Conservation (phyloP, 2,329 filamentous ascomycete species). For the Fusarium sp. region DNA sequence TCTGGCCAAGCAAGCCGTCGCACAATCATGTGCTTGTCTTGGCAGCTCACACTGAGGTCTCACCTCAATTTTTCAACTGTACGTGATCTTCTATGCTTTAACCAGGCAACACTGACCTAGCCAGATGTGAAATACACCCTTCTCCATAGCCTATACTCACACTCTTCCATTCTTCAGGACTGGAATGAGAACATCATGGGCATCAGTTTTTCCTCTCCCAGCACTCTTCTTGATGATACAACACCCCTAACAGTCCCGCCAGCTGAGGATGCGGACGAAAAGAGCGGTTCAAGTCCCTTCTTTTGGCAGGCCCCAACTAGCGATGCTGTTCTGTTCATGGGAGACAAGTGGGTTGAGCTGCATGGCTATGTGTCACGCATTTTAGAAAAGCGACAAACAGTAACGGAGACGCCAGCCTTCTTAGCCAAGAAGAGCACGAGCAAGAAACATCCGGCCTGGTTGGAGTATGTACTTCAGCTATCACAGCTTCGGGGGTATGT, state of each 20-base stretch:
- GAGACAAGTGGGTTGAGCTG: constrained; percentile 85
- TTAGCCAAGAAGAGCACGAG: constrained; percentile 67
- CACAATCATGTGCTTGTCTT: constrained; percentile 83
- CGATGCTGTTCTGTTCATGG: constrained; percentile 83
- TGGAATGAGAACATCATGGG: constrained; percentile 71
- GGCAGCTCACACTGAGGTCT: constrained; percentile 81
- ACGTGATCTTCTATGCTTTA: constrained; percentile 34
- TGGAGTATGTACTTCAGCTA: constrained; percentile 80
- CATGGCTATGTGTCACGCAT: constrained; percentile 79
- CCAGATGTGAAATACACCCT: constrained; percentile 77
- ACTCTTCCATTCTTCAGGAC: constrained; percentile 51
- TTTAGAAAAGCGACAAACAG: constrained; percentile 55
- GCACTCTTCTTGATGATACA: constrained; percentile 67
- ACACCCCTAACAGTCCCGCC: constrained; percentile 60
- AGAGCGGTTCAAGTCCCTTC: constrained; percentile 63
- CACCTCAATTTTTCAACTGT: constrained; percentile 84
- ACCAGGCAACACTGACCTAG: constrained; percentile 21
- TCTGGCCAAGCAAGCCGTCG: constrained; percentile 74
- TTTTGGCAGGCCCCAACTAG: constrained; percentile 87
- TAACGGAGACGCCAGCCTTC: constrained; percentile 49
- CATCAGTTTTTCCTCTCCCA: constrained; percentile 80
- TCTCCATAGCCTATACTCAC: constrained; percentile 80
- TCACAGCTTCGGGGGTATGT: constrained; percentile 79
- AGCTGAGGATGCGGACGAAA: constrained; percentile 21
- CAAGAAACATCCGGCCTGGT: constrained; percentile 75